Percentiles rank a stretch among this genome's conserved stretches.
Evolutionary conservation across 1,139 yeast species (phyloP).

Genomic region (Hyphopichia khmerensis): DNA sequence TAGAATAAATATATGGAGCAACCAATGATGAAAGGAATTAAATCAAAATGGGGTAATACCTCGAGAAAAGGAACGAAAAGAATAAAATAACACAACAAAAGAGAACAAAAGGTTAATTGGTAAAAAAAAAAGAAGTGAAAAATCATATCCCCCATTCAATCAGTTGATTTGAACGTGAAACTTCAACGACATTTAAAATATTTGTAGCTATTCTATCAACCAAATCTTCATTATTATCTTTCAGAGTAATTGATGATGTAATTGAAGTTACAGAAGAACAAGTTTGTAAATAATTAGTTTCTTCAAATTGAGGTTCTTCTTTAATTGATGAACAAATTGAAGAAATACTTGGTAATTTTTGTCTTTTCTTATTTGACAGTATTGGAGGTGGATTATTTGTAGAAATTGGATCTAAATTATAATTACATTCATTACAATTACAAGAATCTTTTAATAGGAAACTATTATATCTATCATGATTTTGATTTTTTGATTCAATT

Average conservation of each 20-base stretch:
- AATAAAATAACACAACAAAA: neutral
- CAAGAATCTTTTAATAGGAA: neutral
- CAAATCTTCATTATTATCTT: conserved; percentile 8
- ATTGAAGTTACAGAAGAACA: neutral
- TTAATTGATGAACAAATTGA: conserved; percentile 1
- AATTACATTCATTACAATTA: conserved; percentile 1
- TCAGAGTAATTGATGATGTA: neutral
- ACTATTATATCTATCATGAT: conserved; percentile 1
- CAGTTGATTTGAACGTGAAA: conserved; percentile 7
- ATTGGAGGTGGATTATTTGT: neutral
- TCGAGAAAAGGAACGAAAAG: neutral
- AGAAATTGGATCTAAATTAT: neutral
- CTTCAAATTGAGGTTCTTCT: neutral
- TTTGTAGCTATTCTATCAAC: conserved; percentile 18
- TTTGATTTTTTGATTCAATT: neutral
- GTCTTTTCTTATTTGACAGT: neutral
- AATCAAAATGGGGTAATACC: too few relatives aligned
- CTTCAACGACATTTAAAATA: conserved; percentile 15
- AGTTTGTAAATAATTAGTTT: neutral
- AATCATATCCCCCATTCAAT: conserved; percentile 19
- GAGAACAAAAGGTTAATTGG: neutral
- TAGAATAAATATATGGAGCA: too few relatives aligned
- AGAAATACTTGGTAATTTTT: neutral
- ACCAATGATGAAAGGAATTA: too few relatives aligned
- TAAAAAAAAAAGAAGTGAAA: neutral